Evolutionary conservation across 805 yeast genomes (phyloP).

Genomic region (Candida nemodendra): DNA sequence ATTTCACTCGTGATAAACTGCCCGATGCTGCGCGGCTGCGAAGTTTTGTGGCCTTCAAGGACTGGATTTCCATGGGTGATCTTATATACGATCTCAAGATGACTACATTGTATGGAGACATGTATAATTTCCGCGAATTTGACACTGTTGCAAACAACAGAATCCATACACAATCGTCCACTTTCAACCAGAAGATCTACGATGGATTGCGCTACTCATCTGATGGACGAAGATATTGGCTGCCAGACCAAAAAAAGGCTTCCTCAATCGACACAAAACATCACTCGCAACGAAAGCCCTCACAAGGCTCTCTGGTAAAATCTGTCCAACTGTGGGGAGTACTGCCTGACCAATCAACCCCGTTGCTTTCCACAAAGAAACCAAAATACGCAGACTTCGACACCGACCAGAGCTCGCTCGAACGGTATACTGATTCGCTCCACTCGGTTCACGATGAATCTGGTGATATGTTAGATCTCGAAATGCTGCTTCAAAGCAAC

Average conservation of each 20-base stretch:
- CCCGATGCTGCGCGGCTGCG: constrained; percentile 72
- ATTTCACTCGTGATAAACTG: constrained; percentile 57
- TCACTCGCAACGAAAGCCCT: background rate
- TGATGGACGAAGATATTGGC: constrained; percentile 87
- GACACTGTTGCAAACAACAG: constrained; percentile 59
- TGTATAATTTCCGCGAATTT: constrained; percentile 77
- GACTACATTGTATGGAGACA: constrained; percentile 64
- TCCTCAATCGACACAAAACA: background rate
- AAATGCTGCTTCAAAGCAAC: background rate
- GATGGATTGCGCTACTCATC: constrained; percentile 81
- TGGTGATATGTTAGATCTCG: background rate
- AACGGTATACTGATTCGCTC: constrained; percentile 3
- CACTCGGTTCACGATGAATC: constrained; percentile 1
- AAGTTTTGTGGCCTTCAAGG: constrained; percentile 64
- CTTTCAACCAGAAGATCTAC: constrained; percentile 63
- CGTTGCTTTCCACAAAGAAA: constrained; percentile 9
- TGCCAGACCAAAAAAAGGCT: constrained; percentile 29
- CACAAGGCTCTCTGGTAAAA: constrained; percentile 15
- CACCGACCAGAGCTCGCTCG: constrained; percentile 2
- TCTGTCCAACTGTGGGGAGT: constrained; percentile 7
- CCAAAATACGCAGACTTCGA: constrained; percentile 10
- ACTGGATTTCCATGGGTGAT: constrained; percentile 76
- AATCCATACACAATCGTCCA: constrained; percentile 32
- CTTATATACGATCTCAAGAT: constrained; percentile 71
- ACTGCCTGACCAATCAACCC: constrained; percentile 12